These are phyloP conservation scores for Nitzschia sp. DNA, from an alignment of 108 stramenopile genomes.

Conservation along the genomic window DNA sequence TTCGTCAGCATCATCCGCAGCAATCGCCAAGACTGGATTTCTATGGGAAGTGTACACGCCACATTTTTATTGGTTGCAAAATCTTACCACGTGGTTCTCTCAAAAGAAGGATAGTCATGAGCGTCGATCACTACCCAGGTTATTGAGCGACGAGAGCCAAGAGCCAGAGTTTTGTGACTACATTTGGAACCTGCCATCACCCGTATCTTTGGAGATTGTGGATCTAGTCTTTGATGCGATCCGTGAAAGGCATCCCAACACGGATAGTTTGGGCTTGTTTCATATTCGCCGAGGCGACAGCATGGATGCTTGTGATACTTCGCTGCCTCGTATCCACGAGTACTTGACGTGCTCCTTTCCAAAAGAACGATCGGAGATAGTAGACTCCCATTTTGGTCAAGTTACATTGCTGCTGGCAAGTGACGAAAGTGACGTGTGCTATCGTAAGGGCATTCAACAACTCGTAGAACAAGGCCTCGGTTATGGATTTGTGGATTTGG, in stretches of 20 bases:
- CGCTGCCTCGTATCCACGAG: neutral
- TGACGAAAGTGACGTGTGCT: slow-evolving; percentile 7
- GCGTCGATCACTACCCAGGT: neutral
- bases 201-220: neutral
- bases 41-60: slow-evolving; percentile 3
- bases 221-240: neutral
- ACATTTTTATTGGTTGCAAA: neutral
- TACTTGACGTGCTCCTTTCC: slow-evolving; percentile 16
- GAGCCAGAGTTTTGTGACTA: neutral
- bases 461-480: neutral
- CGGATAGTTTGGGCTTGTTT: slow-evolving; percentile 6
- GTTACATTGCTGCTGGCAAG: neutral
- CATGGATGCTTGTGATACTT: slow-evolving; percentile 4
- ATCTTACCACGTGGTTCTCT: neutral
- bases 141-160: neutral
- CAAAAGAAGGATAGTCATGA: neutral
- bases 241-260: neutral
- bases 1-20: neutral
- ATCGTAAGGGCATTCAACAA: neutral
- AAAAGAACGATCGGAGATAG: neutral
- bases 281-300: slow-evolving; percentile 14
- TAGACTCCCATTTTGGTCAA: neutral
- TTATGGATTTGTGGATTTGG: slow-evolving; percentile 5
- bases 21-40: slow-evolving; percentile 6
- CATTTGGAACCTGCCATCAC: neutral